Base-by-base conservation (phyloP, 805 yeast species). In the Metschnikowia gruessii region DNA sequence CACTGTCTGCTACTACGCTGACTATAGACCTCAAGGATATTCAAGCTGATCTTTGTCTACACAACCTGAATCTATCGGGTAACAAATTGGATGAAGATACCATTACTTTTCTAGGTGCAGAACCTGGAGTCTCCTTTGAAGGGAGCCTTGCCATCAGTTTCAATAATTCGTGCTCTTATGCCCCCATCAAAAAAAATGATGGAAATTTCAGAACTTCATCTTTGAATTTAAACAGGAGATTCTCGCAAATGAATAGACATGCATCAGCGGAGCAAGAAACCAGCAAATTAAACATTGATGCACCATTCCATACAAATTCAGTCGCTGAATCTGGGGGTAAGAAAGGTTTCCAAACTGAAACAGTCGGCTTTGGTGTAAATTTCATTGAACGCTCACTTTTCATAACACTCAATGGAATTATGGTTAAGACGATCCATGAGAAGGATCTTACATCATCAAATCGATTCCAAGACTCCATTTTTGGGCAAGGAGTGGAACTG, bases 291-390 rank as follows among this genome's bases (percentile, higher is more conserved):
- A 70, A 68, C 40, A 55, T 71, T 9, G 74, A 69, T 10, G 62
- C 70, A 1, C 64, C 71, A 2, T 64, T 72, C 46, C 57, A 59
- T 19, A 67, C 72, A 4, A 54, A 58, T 31, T 43, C 53, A 7
- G 41, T 43, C 12, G 17, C 33, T 13, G 49, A 38, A 16, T 34
- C 45, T 8, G 41, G 41, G 10, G 68, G 67, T 36, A 68, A 64
- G 19, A 73, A 68, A 42, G 72, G 72, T 1, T 72, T 75, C 34
- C 65, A 61, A 26, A 58, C 65, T 18, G 96, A 89, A 63, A 70
- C 78, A 2, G 75, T 91, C 51, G 97, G 97, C 0, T 85, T 91
- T 63, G 97, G 97, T 4, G 75, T 89, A 19, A 85, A 90, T 66
- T 85, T 79, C 55, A 69, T 76, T 13, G 79, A 77, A 34, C 75